Conservation (phyloP, 257 asterid genomes). For the Solanum paucissectum region DNA sequence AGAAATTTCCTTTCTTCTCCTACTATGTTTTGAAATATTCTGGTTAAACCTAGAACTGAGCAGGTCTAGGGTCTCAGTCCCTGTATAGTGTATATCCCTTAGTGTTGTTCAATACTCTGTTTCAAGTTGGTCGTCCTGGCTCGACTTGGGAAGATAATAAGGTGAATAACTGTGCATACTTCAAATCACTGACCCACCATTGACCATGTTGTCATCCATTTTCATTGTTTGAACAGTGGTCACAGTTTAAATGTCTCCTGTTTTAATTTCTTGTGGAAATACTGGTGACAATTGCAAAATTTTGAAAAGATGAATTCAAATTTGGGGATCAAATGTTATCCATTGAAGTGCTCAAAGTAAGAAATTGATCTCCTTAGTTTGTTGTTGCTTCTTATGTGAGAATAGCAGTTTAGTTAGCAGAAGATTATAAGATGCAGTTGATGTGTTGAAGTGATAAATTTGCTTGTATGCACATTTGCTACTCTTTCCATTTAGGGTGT, state of each 20-base stretch:
- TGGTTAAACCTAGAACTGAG: background rate
- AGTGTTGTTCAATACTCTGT: background rate
- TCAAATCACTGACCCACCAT: background rate
- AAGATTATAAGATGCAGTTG: background rate
- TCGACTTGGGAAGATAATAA: background rate
- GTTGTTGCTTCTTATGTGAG: background rate
- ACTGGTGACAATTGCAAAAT: background rate
- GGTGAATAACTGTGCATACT: background rate
- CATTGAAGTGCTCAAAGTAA: background rate
- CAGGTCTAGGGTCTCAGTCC: background rate
- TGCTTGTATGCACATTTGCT: background rate
- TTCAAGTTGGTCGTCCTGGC: background rate
- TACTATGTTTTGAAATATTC: background rate
- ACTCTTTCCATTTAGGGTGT: background rate
- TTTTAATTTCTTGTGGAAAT: background rate
- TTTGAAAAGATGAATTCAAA: background rate
- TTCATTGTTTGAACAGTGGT: background rate
- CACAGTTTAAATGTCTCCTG: background rate
- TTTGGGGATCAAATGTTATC: background rate
- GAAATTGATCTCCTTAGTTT: background rate
- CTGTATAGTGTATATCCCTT: background rate
- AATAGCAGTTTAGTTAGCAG: background rate
- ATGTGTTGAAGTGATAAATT: background rate
- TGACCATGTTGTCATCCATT: background rate
- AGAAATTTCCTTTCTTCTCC: background rate